A percentile compares a stretch with the other conserved stretches of the same genome.
Conservation (phyloP, 148 eudicot genomes). For the Chenopodium berlandieri region DNA sequence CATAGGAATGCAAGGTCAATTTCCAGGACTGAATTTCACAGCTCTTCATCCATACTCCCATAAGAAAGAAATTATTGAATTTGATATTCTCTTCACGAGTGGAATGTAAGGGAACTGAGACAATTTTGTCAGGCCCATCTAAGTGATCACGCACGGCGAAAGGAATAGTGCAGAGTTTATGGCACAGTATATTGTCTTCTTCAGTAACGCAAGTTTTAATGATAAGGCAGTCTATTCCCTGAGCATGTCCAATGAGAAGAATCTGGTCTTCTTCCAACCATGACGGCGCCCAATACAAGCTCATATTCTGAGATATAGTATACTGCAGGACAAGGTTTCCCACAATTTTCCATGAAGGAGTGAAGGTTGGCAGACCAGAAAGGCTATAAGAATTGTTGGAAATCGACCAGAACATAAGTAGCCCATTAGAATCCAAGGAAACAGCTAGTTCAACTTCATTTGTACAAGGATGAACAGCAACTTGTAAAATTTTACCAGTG, state of each 20-base stretch:
- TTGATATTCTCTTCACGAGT: constrained; percentile 33
- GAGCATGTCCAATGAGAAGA: constrained; percentile 69
- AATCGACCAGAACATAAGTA: constrained; percentile 75
- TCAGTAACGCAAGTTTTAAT: constrained; percentile 35
- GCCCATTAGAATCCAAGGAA: constrained; percentile 78
- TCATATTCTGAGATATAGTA: constrained; percentile 40
- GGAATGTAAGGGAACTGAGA: constrained; percentile 63
- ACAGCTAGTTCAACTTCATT: constrained; percentile 58
- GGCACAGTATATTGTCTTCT: constrained; percentile 42
- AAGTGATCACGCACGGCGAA: constrained; percentile 29
- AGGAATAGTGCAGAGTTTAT: constrained; percentile 76
- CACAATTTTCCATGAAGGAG: constrained; percentile 57
- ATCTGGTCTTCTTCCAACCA: constrained; percentile 44
- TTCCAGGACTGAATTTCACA: constrained; percentile 72
- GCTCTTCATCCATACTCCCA: constrained; percentile 59
- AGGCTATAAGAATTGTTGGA: constrained; percentile 43
- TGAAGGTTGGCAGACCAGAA: constrained; percentile 53
- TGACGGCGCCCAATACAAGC: constrained; percentile 80
- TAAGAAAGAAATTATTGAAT: constrained; percentile 46
- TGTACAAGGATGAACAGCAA: constrained; percentile 63
- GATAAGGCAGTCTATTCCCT: constrained; percentile 68
- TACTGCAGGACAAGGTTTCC: constrained; percentile 45
- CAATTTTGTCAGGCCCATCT: constrained; percentile 47
- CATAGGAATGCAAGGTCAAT: constrained; percentile 54
- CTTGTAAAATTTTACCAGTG: constrained; percentile 64